These are phyloP conservation scores for Kwoniella bestiolae DNA, from an alignment of 768 basidiomycete genomes.

Conservation along the genomic window DNA sequence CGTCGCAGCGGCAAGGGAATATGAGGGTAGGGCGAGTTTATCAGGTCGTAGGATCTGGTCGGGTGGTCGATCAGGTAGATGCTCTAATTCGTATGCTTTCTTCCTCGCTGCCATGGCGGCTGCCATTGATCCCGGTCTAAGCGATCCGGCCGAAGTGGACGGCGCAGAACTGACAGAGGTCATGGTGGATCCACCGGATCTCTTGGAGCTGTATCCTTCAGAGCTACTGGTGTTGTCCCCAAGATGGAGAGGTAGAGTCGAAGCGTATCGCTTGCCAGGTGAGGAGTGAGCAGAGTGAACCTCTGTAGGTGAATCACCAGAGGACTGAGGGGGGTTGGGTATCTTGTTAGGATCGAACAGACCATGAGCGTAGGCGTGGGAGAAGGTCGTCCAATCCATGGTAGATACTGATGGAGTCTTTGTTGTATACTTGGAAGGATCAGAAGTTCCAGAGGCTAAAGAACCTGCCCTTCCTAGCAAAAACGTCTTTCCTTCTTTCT, in stretches of 20 bases:
- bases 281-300: conserved; percentile 37
- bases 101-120: conserved; percentile 28
- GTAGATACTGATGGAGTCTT: conserved; percentile 5
- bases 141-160: conserved; percentile 25
- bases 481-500: conserved; percentile 10
- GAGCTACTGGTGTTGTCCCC: conserved; percentile 15
- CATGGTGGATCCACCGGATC: conserved; percentile 26
- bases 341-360: conserved; percentile 53
- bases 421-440: neutral
- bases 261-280: conserved; percentile 31
- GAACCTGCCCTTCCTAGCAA: conserved; percentile 35
- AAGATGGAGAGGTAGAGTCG: neutral
- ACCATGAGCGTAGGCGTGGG: conserved; percentile 47
- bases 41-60: conserved; percentile 23
- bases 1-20: conserved; percentile 51
- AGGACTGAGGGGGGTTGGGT: conserved; percentile 41
- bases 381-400: conserved; percentile 47
- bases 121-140: conserved; percentile 19
- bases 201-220: conserved; percentile 24
- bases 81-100: conserved; percentile 37
- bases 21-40: conserved; percentile 42
- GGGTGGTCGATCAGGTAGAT: conserved; percentile 13
- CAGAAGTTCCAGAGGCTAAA: neutral
- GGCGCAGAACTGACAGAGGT: conserved; percentile 41
- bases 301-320: conserved; percentile 15